Conservation (phyloP, 2,329 filamentous ascomycete genomes). For the Ceratocystis diversiconidia region DNA sequence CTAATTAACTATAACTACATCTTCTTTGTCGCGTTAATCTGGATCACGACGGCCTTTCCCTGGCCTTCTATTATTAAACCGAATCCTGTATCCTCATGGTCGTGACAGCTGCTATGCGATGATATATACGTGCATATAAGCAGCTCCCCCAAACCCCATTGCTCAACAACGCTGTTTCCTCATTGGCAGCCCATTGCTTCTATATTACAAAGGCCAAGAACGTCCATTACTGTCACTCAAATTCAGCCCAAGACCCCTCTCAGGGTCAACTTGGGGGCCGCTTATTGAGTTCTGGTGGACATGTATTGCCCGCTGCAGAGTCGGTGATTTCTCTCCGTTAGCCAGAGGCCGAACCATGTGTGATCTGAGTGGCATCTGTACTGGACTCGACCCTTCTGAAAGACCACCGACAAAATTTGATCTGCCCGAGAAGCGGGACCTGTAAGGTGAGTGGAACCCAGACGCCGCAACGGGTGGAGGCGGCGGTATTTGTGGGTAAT, state of each 20-base stretch:
- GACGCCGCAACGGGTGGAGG: not conserved
- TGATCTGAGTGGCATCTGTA: not conserved
- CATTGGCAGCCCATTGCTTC: not conserved
- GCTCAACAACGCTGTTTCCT: not conserved
- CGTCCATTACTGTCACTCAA: not conserved
- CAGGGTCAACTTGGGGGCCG: not conserved
- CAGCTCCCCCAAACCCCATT: not conserved
- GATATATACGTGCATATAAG: not conserved
- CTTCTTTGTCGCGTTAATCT: not conserved
- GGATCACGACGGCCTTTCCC: not conserved
- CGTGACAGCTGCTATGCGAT: not conserved
- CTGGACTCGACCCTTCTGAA: conserved; percentile 5
- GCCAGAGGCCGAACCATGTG: conserved; percentile 1
- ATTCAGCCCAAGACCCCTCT: not conserved
- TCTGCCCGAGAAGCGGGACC: conserved; percentile 13
- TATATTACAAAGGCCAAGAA: conserved; percentile 1
- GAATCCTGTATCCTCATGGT: not conserved
- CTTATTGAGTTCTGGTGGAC: conserved; percentile 1
- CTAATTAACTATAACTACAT: not conserved
- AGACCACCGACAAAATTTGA: conserved; percentile 9
- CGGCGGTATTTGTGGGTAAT: not conserved
- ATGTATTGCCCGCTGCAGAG: not conserved
- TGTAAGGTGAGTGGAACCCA: conserved; percentile 9
- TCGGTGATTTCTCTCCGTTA: not conserved
- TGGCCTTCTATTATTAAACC: not conserved